phyloP scores from a whole-genome alignment of 2,329 filamentous ascomycete genomes.

The Penicillium glabrum region DNA sequence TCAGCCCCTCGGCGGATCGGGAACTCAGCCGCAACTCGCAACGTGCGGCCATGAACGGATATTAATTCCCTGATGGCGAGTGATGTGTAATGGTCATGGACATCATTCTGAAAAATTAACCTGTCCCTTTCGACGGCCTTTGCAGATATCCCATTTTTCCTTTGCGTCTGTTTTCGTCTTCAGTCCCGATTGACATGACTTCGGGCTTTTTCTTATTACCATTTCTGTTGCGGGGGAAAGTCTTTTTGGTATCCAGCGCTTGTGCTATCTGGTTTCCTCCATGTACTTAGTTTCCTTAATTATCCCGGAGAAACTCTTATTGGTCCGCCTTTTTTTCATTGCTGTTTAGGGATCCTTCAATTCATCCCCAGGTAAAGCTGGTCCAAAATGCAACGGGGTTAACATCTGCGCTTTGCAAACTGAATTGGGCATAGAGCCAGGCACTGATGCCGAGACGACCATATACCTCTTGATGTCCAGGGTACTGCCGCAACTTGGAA shows the following conservation, averaged over 20 bases:
- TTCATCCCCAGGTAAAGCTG: neutral
- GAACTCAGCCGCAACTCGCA: slow-evolving; percentile 97
- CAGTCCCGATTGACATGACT: slow-evolving; percentile 17
- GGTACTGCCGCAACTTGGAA: neutral
- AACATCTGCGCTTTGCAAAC: slow-evolving; percentile 27
- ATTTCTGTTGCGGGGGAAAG: slow-evolving; percentile 28
- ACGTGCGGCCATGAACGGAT: slow-evolving; percentile 98
- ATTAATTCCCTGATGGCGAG: slow-evolving; percentile 56
- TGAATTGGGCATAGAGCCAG: neutral
- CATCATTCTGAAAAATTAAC: slow-evolving; percentile 24
- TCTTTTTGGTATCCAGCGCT: slow-evolving; percentile 29
- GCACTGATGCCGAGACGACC: neutral
- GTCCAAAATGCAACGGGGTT: neutral
- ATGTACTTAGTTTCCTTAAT: slow-evolving; percentile 41
- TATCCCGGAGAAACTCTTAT: slow-evolving; percentile 25
- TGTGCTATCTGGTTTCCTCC: slow-evolving; percentile 25
- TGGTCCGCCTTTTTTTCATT: neutral
- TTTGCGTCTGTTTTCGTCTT: slow-evolving; percentile 24
- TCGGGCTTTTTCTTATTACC: slow-evolving; percentile 26
- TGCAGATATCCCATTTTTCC: slow-evolving; percentile 41
- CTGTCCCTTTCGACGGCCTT: slow-evolving; percentile 33
- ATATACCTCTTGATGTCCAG: neutral
- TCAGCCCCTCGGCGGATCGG: slow-evolving; percentile 90
- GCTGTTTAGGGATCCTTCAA: neutral
- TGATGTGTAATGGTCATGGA: slow-evolving; percentile 18